Evolutionary conservation across 2,329 filamentous ascomycete species (phyloP), one percentile per base, ranked within the genome.

Genomic region (Cladophialophora immunda): DNA sequence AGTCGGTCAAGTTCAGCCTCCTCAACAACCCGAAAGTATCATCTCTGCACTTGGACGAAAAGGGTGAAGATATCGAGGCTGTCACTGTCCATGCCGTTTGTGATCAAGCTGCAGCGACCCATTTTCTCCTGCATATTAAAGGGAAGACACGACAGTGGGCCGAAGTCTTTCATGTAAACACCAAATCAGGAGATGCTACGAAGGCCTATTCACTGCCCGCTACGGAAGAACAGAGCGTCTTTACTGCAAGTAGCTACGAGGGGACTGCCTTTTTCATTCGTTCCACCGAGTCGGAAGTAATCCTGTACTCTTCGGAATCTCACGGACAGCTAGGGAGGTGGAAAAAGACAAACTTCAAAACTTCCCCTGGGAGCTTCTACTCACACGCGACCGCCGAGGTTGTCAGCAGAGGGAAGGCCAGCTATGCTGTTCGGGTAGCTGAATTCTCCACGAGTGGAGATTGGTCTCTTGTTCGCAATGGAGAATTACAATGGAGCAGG

Each of bases 211-310:
- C 90, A 30, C 83, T 98, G 13, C 92, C 94, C 0, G 87, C 88
- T 60, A 78, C 93, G 22, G 79, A 86, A 27, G 92, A 91, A 0
- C 83, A 82, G 47, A 93, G 93, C 27, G 88, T 90, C 0, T 92
- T 97, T 76, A 91, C 93, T 0, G 90, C 88, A 0, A 95, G 90
- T 79, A 92, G 89, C 1, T 86, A 87, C 47, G 91, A 90, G 66
- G 89, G 91, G 22, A 94, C 95, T 73, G 90, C 97, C 7, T 97
- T 93, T 81, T 97, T 98, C 77, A 94, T 92, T 1, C 89, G 94
- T 66, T 84, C 95, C 68, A 93, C 92, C 0, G 83, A 89, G 36
- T 87, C 90, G 8, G 92, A 97, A 75, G 84, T 93, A 2, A 83
- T 86, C 32, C 83, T 97, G 29, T 85, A 92, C 5, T 92, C 92